Evolutionary conservation across 345 rosid genomes (phyloP), one percentile per base, ranked within the genome.

Genomic region (Turnera subulata): DNA sequence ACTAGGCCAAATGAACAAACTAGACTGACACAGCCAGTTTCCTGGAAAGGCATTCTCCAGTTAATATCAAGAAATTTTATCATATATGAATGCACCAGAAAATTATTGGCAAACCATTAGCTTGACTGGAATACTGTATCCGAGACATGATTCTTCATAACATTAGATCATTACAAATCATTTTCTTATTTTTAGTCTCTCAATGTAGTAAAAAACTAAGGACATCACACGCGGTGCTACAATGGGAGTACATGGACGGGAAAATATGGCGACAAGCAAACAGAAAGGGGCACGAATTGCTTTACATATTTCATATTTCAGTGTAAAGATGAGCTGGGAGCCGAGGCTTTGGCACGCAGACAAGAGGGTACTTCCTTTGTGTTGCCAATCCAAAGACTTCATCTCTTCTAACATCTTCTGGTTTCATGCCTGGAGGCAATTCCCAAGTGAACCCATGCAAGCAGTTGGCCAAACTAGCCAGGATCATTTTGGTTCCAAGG

Each of bases 361-460:
- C 56, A 33, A 76, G 80, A 9, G 85, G 84, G 64, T 37, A 48
- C 46, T 84, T 82, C 48, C 10, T 79, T 2, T 81, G 82, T 16
- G 87, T 79, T 1, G 82, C 68, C 6, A 79, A 71, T 3, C 87
- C 87, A 19, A 71, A 80, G 49, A 78, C 64, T 58, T 82, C 85
- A 59, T 82, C 87, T 84, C 80, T 80, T 16, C 71, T 71, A 45
- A 84, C 39, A 10, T 79, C 78, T n/a, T 78, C 66, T 11, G 53
- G 40, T 11, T 32, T 62, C 65, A 68, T 64, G 12, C 59, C 61
- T 0, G 38, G 50, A 0, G 84, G 79, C 70, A 84, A 57, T 64
- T 73, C 70, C 91, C 88, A 82, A 5, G 56, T 50, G 61, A 82
- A 82, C 6, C 85, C 91, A 52, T 84, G 92, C 42, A 82, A 17